These are phyloP conservation scores for Cryphonectria naterciae DNA, from an alignment of 2,329 filamentous ascomycete species.

Conservation along the genomic window DNA sequence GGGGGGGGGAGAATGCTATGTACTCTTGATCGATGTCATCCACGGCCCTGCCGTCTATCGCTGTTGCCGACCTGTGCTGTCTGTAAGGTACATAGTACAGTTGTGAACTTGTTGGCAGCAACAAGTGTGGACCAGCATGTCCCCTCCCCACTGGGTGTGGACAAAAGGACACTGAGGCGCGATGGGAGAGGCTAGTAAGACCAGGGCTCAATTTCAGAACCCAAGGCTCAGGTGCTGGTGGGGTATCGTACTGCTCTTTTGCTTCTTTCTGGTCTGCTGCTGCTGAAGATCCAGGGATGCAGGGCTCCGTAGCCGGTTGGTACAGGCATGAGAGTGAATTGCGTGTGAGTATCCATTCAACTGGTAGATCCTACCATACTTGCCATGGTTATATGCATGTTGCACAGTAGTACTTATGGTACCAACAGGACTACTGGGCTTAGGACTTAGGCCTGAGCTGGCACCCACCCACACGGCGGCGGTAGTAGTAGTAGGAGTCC, in stretches of 20 bases:
- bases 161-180: slow-evolving; percentile 10
- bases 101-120: background rate
- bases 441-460: background rate
- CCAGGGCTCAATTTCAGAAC: background rate
- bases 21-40: background rate
- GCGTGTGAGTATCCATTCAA: background rate
- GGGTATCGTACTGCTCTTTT: background rate
- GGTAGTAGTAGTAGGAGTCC: no score
- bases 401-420: background rate
- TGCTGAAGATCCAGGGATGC: slow-evolving; percentile 5
- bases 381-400: background rate
- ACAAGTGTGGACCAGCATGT: slow-evolving; percentile 2
- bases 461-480: background rate
- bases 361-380: background rate
- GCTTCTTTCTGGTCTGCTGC: background rate
- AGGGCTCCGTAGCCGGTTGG: background rate
- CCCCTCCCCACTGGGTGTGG: background rate
- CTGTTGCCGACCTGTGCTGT: background rate
- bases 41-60: background rate
- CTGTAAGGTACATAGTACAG: background rate
- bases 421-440: background rate
- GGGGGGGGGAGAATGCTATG: no score
- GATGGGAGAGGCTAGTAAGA: background rate
- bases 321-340: background rate
- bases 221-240: slow-evolving; percentile 5